Percentiles rank a stretch among this genome's conserved stretches.
These are phyloP conservation scores for Singerocomus inundabilis DNA, from an alignment of 1,284 basidiomycete genomes.

Conservation along the genomic window DNA sequence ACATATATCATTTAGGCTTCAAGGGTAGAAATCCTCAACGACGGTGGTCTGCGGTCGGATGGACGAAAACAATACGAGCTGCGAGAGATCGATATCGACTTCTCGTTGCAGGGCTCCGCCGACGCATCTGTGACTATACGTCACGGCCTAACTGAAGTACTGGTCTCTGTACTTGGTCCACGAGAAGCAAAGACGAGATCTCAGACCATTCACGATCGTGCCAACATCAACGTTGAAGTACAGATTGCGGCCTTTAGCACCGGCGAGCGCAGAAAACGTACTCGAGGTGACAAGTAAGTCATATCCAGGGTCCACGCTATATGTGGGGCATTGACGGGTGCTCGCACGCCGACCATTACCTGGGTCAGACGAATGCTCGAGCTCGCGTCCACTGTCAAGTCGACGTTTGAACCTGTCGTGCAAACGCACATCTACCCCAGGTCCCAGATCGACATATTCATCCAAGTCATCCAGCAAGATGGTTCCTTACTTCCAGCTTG, in stretches of 20 bases:
- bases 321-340: background rate
- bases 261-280: slow-evolving; percentile 72
- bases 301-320: no score
- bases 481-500: slow-evolving; percentile 91
- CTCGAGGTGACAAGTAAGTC: slow-evolving; percentile 85
- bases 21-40: slow-evolving; percentile 85
- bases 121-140: slow-evolving; percentile 85
- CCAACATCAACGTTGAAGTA: slow-evolving; percentile 84
- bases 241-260: slow-evolving; percentile 85
- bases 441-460: slow-evolving; percentile 90
- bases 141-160: slow-evolving; percentile 89
- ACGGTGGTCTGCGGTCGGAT: slow-evolving; percentile 88
- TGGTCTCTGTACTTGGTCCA: slow-evolving; percentile 88
- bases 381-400: slow-evolving; percentile 82
- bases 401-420: slow-evolving; percentile 94
- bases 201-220: slow-evolving; percentile 78
- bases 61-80: slow-evolving; percentile 89
- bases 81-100: slow-evolving; percentile 77
- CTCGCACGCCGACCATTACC: slow-evolving; percentile 3
- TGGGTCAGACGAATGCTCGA: slow-evolving; percentile 79
- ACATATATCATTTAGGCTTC: slow-evolving; percentile 50
- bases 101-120: slow-evolving; percentile 73
- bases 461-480: slow-evolving; percentile 92
- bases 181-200: slow-evolving; percentile 80
- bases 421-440: slow-evolving; percentile 91